These are phyloP conservation scores for Nicotiana rustica DNA, from an alignment of 305 asterid genomes.

Conservation along the genomic window DNA sequence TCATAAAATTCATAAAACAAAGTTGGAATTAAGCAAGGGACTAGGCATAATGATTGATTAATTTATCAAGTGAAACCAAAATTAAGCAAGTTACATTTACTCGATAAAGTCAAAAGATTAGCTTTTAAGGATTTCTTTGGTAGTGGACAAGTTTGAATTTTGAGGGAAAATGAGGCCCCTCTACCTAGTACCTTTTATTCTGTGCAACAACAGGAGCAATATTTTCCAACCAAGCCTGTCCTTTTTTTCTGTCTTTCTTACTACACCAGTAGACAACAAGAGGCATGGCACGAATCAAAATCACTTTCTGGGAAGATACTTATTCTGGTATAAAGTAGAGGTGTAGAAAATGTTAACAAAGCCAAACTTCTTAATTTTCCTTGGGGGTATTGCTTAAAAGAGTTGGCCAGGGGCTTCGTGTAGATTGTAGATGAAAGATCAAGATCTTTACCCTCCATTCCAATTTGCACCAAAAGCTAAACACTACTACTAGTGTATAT, in stretches of 20 bases:
- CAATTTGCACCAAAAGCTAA: constrained; percentile 21
- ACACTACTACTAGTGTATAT: neutral
- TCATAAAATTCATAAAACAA: constrained; percentile 15
- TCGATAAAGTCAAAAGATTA: constrained; percentile 24
- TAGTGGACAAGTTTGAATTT: constrained; percentile 34
- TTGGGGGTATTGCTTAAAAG: constrained; percentile 3
- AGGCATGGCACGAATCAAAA: constrained; percentile 31
- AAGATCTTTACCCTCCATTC: constrained; percentile 13
- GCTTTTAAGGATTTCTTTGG: constrained; percentile 31
- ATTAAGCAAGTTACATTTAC: constrained; percentile 19
- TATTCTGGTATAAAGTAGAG: constrained; percentile 33
- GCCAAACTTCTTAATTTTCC: neutral
- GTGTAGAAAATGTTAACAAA: constrained; percentile 18
- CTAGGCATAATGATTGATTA: constrained; percentile 3
- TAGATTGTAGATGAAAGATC: neutral
- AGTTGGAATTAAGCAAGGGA: neutral
- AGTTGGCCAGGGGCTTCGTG: constrained; percentile 6
- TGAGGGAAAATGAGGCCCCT: constrained; percentile 32
- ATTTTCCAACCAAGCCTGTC: constrained; percentile 13
- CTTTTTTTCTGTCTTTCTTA: neutral
- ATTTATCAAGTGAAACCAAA: constrained; percentile 23
- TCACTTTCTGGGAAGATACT: constrained; percentile 33
- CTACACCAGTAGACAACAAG: constrained; percentile 29
- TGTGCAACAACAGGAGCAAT: constrained; percentile 10
- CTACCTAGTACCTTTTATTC: constrained; percentile 18